Evolutionary conservation across 257 asterid genomes (phyloP), one percentile per base, ranked within the genome.

Genomic region (Solanum medicagineum): DNA sequence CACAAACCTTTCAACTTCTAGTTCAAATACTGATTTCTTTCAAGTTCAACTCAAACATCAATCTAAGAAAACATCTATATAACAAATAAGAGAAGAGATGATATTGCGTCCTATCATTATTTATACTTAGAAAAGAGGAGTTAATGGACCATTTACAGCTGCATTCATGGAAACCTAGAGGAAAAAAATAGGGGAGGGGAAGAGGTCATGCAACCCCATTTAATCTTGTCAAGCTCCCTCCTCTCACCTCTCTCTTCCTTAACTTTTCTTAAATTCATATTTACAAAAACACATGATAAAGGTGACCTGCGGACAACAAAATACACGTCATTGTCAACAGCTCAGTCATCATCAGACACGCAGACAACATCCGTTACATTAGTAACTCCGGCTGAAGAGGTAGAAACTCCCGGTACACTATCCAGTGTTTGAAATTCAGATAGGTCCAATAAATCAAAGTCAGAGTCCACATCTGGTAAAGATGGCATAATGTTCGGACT

Each of bases 321-420:
- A 24, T 15, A 51, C 44, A 49, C 63, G 51, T 77, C 82, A 51
- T 77, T 29, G 24, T 26, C 24, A 44, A 49, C 81, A 80, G 14
- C 53, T 88, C 88, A 92, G 32, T 93, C 93, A 5, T 92, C 98
- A 71, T 94, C 98, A 17, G 98, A 94, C 71, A 93, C 88, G 88
- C 92, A 92, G 85, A 94, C 95, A 17, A 93, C 93, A 83, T 88
- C 87, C 12, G 87, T 44, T 16, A 92, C 93, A 80, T 86, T 85
- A 24, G 87, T 51, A 26, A 87, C 73, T 49, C 57, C 65, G 40
- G 86, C 87, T 55, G 87, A 66, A 56, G 90, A 75, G 57, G 85
- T 60, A 70, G 83, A 32, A 56, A 84, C 88, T 83, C 85, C 86
- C 65, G 83, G 89, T 74, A 63, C 89, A 60, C 75, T 26, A 62